Evolutionary conservation across 495 filamentous ascomycete species (phyloP), one percentile per base, ranked within the genome.

Genomic region (Neurospora sp.): DNA sequence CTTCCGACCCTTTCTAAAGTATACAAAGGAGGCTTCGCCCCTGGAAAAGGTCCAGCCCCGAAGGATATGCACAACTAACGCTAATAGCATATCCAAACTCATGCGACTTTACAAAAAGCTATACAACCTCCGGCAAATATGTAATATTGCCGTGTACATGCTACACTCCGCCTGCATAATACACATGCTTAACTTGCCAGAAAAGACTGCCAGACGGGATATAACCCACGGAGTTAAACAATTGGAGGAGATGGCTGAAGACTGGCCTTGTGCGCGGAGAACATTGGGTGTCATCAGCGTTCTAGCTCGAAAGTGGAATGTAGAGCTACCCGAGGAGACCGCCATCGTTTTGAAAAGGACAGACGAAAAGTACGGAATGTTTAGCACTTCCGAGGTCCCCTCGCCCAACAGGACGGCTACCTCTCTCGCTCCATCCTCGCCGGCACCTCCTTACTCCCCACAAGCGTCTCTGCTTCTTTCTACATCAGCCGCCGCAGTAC

Each of bases 61-160:
- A 41, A 93, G 93, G 77, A 87, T 96, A 59, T 97, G 96, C 83
- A 94, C 93, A 3, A 91, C 94, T 76, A 94, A 96, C 14, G 94
- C 96, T 2, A 89, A 89, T 6, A 89, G 88, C 69, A 95, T 98
- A 69, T 97, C 94, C 0, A 98, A 98, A 77, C 85, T 96, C 4
- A 89, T 98, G 80, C 90, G 96, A 0, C 86, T 97, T 20, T 99
- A 99, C 82, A 97, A 96, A 81, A 92, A 94, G 71, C 89, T 91
- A 10, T 95, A 97, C 74, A 93, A 94, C 27, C 85, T 98, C 12
- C 89, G 92, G 16, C 95, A 97, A 79, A 97, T 99, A 69, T 94
- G 92, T 81, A 98, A 98, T 77, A 91, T 98, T 72, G 94, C 90
- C 16, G 94, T 97, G 10, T 99, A 99, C 82, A 98, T 99, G 77